Conservation (phyloP, 495 filamentous ascomycete species). For the Tuber calosporum region DNA sequence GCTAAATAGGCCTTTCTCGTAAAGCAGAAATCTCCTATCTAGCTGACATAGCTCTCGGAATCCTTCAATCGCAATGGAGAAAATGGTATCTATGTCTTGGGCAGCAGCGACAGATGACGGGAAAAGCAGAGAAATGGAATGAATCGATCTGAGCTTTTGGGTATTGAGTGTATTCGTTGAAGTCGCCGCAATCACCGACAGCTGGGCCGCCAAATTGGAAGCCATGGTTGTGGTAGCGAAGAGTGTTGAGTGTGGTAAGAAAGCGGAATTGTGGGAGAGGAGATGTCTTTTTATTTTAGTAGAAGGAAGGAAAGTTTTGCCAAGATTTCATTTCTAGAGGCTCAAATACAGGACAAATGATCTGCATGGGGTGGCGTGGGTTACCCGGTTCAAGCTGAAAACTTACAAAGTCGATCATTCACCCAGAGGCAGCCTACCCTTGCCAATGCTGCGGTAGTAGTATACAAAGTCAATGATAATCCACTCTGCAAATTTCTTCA, state of each 20-base stretch:
- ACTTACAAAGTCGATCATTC: not conserved
- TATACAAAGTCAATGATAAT: not conserved
- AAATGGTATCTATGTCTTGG: conserved; percentile 84
- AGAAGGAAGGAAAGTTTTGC: conserved; percentile 6
- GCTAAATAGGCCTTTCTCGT: conserved; percentile 70
- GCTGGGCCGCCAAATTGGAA: conserved; percentile 68
- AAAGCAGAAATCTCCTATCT: conserved; percentile 65
- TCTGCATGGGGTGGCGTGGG: not conserved
- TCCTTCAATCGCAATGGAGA: conserved; percentile 74
- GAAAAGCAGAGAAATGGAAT: conserved; percentile 88
- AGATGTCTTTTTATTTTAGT: conserved; percentile 13
- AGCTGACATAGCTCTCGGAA: conserved; percentile 83
- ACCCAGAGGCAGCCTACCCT: not conserved
- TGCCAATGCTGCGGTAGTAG: no score
- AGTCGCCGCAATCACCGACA: conserved; percentile 69
- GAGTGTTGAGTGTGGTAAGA: conserved; percentile 4
- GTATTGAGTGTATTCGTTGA: conserved; percentile 75
- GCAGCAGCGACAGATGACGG: conserved; percentile 69
- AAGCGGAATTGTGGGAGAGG: not conserved
- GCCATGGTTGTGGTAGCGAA: conserved; percentile 51
- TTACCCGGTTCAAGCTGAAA: not conserved
- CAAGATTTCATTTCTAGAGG: conserved; percentile 22
- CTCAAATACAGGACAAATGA: not conserved
- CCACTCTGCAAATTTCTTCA: not conserved
- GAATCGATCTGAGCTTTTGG: conserved; percentile 77